A percentile compares a stretch with the other conserved stretches of the same genome.
These are phyloP conservation scores for Mortierella sp. DNA, from an alignment of 371 early-diverging fungal genomes.

Conservation along the genomic window DNA sequence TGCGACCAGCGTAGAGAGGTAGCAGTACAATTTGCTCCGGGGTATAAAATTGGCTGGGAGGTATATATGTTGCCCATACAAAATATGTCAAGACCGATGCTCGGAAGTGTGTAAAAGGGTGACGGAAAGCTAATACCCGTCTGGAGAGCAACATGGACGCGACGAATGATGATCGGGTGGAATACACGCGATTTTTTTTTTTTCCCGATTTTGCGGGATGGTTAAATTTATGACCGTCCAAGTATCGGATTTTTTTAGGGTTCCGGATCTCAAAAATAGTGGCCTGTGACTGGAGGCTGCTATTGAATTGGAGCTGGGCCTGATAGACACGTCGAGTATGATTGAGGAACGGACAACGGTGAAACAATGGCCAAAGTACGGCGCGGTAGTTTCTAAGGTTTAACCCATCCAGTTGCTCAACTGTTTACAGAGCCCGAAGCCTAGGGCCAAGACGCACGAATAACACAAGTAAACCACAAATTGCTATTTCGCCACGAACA, in stretches of 20 bases:
- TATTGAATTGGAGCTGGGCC: background rate
- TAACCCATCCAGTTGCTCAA: background rate
- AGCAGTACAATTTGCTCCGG: too few relatives aligned
- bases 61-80: too few relatives aligned
- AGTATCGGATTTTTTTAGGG: background rate
- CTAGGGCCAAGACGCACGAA: constrained; percentile 20
- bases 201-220: background rate
- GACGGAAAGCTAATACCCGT: too few relatives aligned
- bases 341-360: too few relatives aligned
- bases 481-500: constrained; percentile 1
- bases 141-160: too few relatives aligned
- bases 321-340: background rate
- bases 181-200: background rate
- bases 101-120: too few relatives aligned
- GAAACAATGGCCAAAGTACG: too few relatives aligned
- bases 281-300: background rate
- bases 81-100: too few relatives aligned
- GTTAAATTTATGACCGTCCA: constrained; percentile 3
- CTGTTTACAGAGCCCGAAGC: constrained; percentile 19
- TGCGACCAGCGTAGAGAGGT: background rate
- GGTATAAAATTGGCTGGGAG: too few relatives aligned
- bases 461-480: constrained; percentile 16
- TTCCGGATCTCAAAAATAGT: background rate
- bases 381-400: too few relatives aligned
- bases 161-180: too few relatives aligned